Conservation (phyloP, 2,329 filamentous ascomycete genomes). For the Aspergillus sp. region DNA sequence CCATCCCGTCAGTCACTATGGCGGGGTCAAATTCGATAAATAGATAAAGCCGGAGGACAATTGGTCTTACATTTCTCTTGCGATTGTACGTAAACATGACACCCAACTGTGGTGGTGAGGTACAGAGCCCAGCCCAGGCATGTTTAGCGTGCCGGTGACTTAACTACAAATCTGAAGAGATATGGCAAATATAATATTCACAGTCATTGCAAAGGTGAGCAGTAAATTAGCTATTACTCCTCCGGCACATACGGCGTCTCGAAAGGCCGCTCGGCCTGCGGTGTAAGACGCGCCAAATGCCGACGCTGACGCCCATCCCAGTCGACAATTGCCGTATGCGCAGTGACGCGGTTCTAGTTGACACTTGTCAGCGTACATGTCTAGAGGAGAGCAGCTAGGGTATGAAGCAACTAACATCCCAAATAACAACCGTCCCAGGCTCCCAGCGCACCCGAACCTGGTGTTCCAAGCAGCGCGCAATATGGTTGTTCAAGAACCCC, state of each 20-base stretch:
- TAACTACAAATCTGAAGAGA: too few relatives aligned
- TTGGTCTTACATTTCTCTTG: too few relatives aligned
- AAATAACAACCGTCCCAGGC: constrained; percentile 25
- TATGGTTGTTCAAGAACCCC: constrained; percentile 21
- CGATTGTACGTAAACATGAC: too few relatives aligned
- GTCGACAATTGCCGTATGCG: constrained; percentile 36
- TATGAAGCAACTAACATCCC: constrained; percentile 37
- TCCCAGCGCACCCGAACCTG: constrained; percentile 26
- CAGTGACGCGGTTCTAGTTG: constrained; percentile 35
- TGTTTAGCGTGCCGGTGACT: too few relatives aligned
- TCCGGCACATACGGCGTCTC: constrained; percentile 21
- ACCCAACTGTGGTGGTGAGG: too few relatives aligned
- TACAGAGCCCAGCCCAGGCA: too few relatives aligned
- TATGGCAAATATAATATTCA: too few relatives aligned
- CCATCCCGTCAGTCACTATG: too few relatives aligned
- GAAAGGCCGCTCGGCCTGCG: constrained; percentile 28
- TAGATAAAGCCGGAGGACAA: too few relatives aligned
- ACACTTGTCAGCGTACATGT: constrained; percentile 8
- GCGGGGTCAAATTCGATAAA: too few relatives aligned
- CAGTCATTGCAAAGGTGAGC: too few relatives aligned
- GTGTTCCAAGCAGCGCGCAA: constrained; percentile 23
- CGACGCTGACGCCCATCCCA: constrained; percentile 29
- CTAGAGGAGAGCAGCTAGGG: too few relatives aligned
- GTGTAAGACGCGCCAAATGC: constrained; percentile 29
- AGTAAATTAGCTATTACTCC: background rate